phyloP scores from a whole-genome alignment of 371 early-diverging fungal species.

The Coemansia sp. region DNA sequence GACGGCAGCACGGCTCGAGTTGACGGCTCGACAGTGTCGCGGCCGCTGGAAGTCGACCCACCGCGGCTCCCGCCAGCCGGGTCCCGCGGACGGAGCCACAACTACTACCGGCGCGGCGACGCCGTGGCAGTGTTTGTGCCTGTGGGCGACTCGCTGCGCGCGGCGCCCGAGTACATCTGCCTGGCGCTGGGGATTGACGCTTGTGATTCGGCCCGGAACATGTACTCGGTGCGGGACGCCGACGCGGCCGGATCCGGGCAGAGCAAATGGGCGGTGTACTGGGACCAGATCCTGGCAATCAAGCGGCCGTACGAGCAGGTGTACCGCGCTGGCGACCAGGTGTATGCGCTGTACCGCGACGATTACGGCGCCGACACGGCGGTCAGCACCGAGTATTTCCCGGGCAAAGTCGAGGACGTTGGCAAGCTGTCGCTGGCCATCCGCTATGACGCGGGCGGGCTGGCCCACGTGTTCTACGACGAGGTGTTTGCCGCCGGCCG shows the following conservation, averaged over 20 bases:
- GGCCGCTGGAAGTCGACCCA: conserved; percentile 31
- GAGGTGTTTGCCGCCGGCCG: conserved; percentile 45
- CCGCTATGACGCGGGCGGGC: conserved; percentile 23
- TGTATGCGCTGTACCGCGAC: conserved; percentile 42
- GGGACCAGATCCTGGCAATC: conserved; percentile 42
- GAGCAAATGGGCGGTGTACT: conserved; percentile 32
- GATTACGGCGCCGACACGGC: conserved; percentile 21
- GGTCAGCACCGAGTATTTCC: conserved; percentile 45
- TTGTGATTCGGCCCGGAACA: conserved; percentile 28
- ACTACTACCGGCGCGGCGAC: conserved; percentile 41
- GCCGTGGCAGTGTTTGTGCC: conserved; percentile 38
- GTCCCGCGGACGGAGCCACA: conserved; percentile 18
- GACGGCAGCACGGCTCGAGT: neutral
- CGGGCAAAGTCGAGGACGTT: conserved; percentile 22
- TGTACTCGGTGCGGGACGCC: conserved; percentile 36
- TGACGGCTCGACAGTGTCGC: neutral
- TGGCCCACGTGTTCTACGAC: conserved; percentile 44
- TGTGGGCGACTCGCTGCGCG: conserved; percentile 6
- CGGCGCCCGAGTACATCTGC: conserved; percentile 18
- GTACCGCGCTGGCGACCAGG: conserved; percentile 40
- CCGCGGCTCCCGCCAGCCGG: conserved; percentile 18
- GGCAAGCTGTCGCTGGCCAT: conserved; percentile 26
- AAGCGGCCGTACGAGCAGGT: conserved; percentile 36
- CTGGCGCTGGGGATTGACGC: conserved; percentile 21
- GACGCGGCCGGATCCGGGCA: conserved; percentile 9